Conservation (phyloP, 2,329 filamentous ascomycete genomes). For the Penicillium paneum region DNA sequence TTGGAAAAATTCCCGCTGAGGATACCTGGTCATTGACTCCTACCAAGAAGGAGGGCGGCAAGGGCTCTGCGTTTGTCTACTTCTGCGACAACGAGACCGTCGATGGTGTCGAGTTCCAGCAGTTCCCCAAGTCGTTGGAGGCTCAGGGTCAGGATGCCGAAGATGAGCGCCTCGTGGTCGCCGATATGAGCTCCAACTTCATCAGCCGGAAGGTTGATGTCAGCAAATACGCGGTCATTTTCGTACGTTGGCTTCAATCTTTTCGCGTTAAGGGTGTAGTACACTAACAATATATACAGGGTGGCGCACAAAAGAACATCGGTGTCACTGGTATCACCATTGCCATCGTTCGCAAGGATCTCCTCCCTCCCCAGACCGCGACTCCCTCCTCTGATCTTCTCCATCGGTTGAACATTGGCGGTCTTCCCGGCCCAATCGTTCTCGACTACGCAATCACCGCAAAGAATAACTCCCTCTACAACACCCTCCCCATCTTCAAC, state of each 20-base stretch:
- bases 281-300: constrained; percentile 31
- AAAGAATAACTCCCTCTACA: constrained; percentile 94
- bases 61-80: constrained; percentile 68
- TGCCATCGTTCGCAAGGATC: constrained; percentile 74
- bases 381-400: constrained; percentile 68
- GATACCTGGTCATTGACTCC: constrained; percentile 68
- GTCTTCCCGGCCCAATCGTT: constrained; percentile 62
- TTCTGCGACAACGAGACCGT: constrained; percentile 80
- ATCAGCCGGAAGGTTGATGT: constrained; percentile 75
- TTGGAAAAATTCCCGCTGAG: constrained; percentile 76
- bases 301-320: constrained; percentile 90
- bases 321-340: constrained; percentile 83
- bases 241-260: constrained; percentile 54
- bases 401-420: constrained; percentile 70
- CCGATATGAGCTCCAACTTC: constrained; percentile 94
- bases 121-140: constrained; percentile 64
- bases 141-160: constrained; percentile 54
- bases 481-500: constrained; percentile 92
- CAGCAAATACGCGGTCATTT: constrained; percentile 76
- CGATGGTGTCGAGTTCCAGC: constrained; percentile 85
- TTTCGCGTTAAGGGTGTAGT: background rate
- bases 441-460: constrained; percentile 79
- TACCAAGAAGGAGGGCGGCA: constrained; percentile 55
- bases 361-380: constrained; percentile 65
- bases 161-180: constrained; percentile 72